Conservation (phyloP, 306 rosid species). For the Citrullus mucosospermus region DNA sequence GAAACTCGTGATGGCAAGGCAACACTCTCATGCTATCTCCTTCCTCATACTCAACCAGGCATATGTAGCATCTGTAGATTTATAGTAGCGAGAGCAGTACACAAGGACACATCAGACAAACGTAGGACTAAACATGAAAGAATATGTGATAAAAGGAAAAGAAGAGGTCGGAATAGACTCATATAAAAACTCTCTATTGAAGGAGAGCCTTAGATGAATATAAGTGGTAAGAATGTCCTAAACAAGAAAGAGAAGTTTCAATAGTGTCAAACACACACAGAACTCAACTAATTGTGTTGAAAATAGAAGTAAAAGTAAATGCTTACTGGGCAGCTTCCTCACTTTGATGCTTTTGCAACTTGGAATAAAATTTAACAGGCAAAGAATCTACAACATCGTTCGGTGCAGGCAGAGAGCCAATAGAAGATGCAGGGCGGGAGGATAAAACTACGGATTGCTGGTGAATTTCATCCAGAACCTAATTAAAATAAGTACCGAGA, state of each 20-base stretch:
- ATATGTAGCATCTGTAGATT: slow-evolving; percentile 75
- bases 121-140: not conserved
- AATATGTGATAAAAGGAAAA: not conserved
- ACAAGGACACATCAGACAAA: not conserved
- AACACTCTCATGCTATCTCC: slow-evolving; percentile 80
- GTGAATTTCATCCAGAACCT: slow-evolving; percentile 99
- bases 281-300: not conserved
- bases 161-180: not conserved
- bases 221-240: not conserved
- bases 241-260: not conserved
- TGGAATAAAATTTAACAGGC: slow-evolving; percentile 70
- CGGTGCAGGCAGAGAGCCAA: slow-evolving; percentile 97
- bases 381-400: slow-evolving; percentile 87
- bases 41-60: slow-evolving; percentile 98
- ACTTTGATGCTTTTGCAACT: slow-evolving; percentile 52
- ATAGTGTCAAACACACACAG: not conserved
- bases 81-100: not conserved
- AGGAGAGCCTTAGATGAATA: not conserved
- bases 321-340: slow-evolving; percentile 95
- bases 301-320: not conserved
- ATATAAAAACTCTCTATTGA: not conserved
- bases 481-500: slow-evolving; percentile 49
- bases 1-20: slow-evolving; percentile 94
- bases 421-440: slow-evolving; percentile 85
- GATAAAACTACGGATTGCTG: slow-evolving; percentile 98